Percentiles rank a stretch among this genome's conserved stretches.
These are phyloP conservation scores for Fusarium sp. DNA, from an alignment of 2,329 filamentous ascomycete genomes.

Conservation along the genomic window DNA sequence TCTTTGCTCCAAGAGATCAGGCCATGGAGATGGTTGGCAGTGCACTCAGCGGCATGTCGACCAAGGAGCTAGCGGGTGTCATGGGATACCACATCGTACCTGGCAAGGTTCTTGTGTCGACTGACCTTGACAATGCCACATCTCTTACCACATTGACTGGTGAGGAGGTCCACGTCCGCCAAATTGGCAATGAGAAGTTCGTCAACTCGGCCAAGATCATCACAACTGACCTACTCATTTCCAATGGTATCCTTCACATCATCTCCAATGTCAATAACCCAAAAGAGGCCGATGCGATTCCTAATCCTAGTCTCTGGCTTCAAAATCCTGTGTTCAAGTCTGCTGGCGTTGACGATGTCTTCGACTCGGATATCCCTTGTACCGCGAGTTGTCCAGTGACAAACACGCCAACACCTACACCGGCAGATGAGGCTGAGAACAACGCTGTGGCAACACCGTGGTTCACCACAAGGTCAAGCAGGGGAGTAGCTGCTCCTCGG, in stretches of 20 bases:
- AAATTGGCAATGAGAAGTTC: slow-evolving; percentile 57
- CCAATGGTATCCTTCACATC: slow-evolving; percentile 68
- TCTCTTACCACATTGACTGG: slow-evolving; percentile 49
- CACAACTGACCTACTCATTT: slow-evolving; percentile 62
- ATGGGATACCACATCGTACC: slow-evolving; percentile 73
- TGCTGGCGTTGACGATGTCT: slow-evolving; percentile 56
- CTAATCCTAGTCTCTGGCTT: slow-evolving; percentile 51
- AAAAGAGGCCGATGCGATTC: slow-evolving; percentile 46
- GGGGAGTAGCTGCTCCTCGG: slow-evolving; percentile 31
- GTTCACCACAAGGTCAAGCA: slow-evolving; percentile 38
- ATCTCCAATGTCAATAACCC: slow-evolving; percentile 64
- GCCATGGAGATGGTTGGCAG: slow-evolving; percentile 68
- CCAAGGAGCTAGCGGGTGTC: slow-evolving; percentile 59
- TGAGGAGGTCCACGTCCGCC: slow-evolving; percentile 51
- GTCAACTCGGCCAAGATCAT: slow-evolving; percentile 64
- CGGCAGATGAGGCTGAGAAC: slow-evolving; percentile 12
- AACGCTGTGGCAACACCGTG: slow-evolving; percentile 37
- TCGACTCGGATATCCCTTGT: slow-evolving; percentile 56
- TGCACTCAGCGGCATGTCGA: slow-evolving; percentile 57
- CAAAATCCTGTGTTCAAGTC: slow-evolving; percentile 64
- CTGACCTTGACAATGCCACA: slow-evolving; percentile 47
- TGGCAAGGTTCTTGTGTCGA: slow-evolving; percentile 63
- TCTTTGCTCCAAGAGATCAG: slow-evolving; percentile 71
- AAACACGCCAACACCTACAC: slow-evolving; percentile 14
- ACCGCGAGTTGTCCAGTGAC: slow-evolving; percentile 47